Percentiles rank a stretch among this genome's conserved stretches.
phyloP scores from a whole-genome alignment of 2,329 filamentous ascomycete species.

The Colletotrichum sp. region DNA sequence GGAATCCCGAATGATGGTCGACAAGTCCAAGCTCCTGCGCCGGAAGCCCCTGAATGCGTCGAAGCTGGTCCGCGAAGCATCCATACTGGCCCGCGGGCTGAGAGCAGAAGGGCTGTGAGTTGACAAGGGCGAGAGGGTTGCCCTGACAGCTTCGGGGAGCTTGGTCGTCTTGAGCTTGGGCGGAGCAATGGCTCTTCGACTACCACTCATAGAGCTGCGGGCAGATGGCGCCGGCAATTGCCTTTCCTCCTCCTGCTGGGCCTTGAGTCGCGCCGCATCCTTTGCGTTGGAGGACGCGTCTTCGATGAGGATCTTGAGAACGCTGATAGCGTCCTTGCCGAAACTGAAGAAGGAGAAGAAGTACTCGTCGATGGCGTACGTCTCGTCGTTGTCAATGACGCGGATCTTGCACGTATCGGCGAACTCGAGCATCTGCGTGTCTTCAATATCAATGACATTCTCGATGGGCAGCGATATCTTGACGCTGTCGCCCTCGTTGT shows the following conservation, averaged over 20 bases:
- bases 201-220: slow-evolving; percentile 21
- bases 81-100: slow-evolving; percentile 62
- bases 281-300: slow-evolving; percentile 53
- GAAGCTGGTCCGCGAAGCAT: slow-evolving; percentile 57
- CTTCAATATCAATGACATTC: slow-evolving; percentile 91
- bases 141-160: slow-evolving; percentile 63
- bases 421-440: slow-evolving; percentile 88
- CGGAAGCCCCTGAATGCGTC: slow-evolving; percentile 55
- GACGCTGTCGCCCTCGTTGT: slow-evolving; percentile 96
- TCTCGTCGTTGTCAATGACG: slow-evolving; percentile 92
- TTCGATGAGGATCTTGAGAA: slow-evolving; percentile 76
- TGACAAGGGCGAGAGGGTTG: slow-evolving; percentile 62
- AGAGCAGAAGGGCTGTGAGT: slow-evolving; percentile 43
- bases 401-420: slow-evolving; percentile 93
- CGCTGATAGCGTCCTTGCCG: slow-evolving; percentile 81
- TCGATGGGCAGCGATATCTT: slow-evolving; percentile 91
- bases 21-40: slow-evolving; percentile 58
- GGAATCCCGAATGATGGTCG: slow-evolving; percentile 44
- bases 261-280: slow-evolving; percentile 5
- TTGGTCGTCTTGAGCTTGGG: slow-evolving; percentile 41
- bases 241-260: neutral
- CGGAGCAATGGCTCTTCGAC: slow-evolving; percentile 15
- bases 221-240: slow-evolving; percentile 10
- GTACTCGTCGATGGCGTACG: slow-evolving; percentile 96
- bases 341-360: slow-evolving; percentile 96